Conservation (phyloP, 805 yeast species). For the Saccharomycopsis fermentans region DNA sequence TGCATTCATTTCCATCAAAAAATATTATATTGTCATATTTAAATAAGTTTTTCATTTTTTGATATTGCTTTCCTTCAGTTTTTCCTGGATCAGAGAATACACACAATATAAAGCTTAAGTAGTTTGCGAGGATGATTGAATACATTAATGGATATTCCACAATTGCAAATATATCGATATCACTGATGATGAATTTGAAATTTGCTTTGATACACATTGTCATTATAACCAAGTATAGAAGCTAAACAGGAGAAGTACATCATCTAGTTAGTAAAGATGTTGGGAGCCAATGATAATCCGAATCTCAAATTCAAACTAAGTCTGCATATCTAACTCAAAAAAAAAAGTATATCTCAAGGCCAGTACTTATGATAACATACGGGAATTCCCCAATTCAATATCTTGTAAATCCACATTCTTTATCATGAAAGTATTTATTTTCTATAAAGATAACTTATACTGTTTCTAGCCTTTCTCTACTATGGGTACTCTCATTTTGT, state of each 20-base stretch:
- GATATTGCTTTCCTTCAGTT: background rate
- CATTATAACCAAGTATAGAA: constrained; percentile 8
- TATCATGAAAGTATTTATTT: background rate
- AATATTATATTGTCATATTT: constrained; percentile 44
- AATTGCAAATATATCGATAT: background rate
- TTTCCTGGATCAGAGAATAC: constrained; percentile 3
- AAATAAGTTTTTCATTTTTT: constrained; percentile 19
- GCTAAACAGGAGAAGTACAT: background rate
- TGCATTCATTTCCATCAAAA: constrained; percentile 38
- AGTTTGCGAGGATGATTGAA: background rate
- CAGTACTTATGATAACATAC: constrained; percentile 1
- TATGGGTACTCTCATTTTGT: no score
- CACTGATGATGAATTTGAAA: constrained; percentile 8
- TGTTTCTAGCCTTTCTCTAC: no score
- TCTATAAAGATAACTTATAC: no score
- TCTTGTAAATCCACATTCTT: background rate
- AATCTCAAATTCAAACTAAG: no score
- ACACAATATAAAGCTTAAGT: constrained; percentile 5
- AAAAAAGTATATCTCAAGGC: background rate
- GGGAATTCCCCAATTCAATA: constrained; percentile 13
- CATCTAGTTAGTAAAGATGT: background rate
- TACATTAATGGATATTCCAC: constrained; percentile 11
- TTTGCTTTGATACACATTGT: constrained; percentile 9
- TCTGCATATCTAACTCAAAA: no score
- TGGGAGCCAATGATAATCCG: no score